Percentiles rank a stretch among this genome's conserved stretches.
Evolutionary conservation across 192 early-diverging fungal species (phyloP).

Genomic region (Cladochytrium replicatum): DNA sequence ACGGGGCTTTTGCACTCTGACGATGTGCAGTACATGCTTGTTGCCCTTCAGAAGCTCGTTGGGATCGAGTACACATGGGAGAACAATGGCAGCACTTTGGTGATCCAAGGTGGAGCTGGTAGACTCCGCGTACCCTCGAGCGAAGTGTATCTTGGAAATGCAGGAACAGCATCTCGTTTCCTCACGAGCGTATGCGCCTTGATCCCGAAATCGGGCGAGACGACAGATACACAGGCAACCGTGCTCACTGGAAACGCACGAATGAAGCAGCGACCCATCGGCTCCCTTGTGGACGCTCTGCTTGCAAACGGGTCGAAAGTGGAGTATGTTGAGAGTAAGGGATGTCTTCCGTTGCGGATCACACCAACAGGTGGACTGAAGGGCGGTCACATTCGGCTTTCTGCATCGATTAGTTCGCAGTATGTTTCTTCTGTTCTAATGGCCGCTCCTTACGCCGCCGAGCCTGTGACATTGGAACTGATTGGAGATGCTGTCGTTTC

Average conservation of each 20-base stretch:
- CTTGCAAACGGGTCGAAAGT: conserved; percentile 68
- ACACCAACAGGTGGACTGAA: conserved; percentile 63
- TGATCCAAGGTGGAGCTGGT: conserved; percentile 75
- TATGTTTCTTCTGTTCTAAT: conserved; percentile 96
- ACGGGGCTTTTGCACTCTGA: conserved; percentile 89
- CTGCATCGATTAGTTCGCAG: conserved; percentile 91
- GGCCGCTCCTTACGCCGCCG: conserved; percentile 84
- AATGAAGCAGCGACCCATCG: conserved; percentile 96
- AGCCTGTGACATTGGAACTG: conserved; percentile 69
- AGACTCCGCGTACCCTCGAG: conserved; percentile 56
- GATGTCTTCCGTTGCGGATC: conserved; percentile 80
- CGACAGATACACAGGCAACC: conserved; percentile 14
- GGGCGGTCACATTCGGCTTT: conserved; percentile 79
- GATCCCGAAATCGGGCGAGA: conserved; percentile 34
- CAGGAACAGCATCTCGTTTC: conserved; percentile 94
- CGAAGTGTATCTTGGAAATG: conserved; percentile 92
- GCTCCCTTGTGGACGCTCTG: conserved; percentile 77
- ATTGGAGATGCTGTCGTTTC: conserved; percentile 91
- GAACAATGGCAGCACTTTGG: conserved; percentile 80
- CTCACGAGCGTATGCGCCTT: conserved; percentile 78
- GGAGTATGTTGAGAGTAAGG: conserved; percentile 65
- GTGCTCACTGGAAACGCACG: conserved; percentile 90
- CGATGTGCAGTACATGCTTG: conserved; percentile 95
- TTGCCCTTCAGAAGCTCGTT: conserved; percentile 78
- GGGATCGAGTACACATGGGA: conserved; percentile 84